These are phyloP conservation scores for Hibiscus trionum DNA, from an alignment of 345 rosid species.

Conservation along the genomic window DNA sequence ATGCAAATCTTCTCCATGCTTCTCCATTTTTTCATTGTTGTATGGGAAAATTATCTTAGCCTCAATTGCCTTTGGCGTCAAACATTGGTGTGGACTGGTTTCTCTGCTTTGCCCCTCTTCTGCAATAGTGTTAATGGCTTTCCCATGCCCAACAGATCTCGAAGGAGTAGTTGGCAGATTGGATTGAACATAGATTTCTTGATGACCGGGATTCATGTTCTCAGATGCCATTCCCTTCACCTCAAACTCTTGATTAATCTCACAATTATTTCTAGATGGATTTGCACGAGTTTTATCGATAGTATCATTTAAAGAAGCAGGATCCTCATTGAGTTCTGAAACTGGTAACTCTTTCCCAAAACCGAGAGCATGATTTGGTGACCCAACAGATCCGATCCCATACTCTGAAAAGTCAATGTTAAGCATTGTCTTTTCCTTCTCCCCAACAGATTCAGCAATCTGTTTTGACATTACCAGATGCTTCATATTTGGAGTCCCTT, in stretches of 20 bases:
- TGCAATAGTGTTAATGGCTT: slow-evolving; percentile 17
- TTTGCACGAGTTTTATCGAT: slow-evolving; percentile 7
- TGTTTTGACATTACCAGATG: slow-evolving; percentile 11
- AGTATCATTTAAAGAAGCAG: slow-evolving; percentile 10
- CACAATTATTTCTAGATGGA: slow-evolving; percentile 8
- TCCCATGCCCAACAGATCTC: slow-evolving; percentile 15
- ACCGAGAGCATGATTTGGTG: slow-evolving; percentile 19
- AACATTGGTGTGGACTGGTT: slow-evolving; percentile 2
- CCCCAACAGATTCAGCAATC: slow-evolving; percentile 17
- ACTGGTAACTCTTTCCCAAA: slow-evolving; percentile 37
- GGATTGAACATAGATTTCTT: slow-evolving; percentile 9
- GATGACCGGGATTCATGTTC: slow-evolving; percentile 14
- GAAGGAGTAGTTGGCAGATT: slow-evolving; percentile 10
- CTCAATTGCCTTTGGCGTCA: slow-evolving; percentile 16
- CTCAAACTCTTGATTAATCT: slow-evolving; percentile 12
- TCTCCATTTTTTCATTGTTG: slow-evolving; percentile 18
- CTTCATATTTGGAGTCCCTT: slow-evolving; percentile 20
- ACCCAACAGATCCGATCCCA: slow-evolving; percentile 18
- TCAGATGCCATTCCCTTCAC: slow-evolving; percentile 15
- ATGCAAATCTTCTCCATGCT: slow-evolving; percentile 12
- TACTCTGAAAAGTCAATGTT: slow-evolving; percentile 15
- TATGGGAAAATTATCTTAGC: slow-evolving; percentile 5
- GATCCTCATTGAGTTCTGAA: slow-evolving; percentile 29
- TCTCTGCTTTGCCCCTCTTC: slow-evolving; percentile 23
- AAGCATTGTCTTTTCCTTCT: slow-evolving; percentile 21